These are phyloP conservation scores for Pseudocercospora crystallina DNA, from an alignment of 2,329 filamentous ascomycete genomes.

Conservation along the genomic window DNA sequence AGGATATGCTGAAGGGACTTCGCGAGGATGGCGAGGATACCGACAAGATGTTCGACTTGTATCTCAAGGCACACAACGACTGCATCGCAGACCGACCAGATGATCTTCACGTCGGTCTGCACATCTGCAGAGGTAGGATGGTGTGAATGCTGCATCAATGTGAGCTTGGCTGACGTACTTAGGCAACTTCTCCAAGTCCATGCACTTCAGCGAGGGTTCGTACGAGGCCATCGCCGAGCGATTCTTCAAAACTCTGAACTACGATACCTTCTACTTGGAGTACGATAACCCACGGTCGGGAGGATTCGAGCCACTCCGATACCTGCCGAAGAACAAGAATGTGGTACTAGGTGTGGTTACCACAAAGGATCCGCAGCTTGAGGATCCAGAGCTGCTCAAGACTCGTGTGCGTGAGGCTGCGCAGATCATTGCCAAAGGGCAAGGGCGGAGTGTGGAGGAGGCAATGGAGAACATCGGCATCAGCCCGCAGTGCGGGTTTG, in stretches of 20 bases:
- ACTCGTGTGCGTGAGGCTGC: conserved; percentile 36
- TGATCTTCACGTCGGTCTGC: conserved; percentile 39
- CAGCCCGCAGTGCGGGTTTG: conserved; percentile 41
- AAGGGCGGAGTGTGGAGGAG: conserved; percentile 36
- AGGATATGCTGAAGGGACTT: conserved; percentile 37
- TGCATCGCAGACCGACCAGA: conserved; percentile 36
- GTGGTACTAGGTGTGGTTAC: conserved; percentile 41
- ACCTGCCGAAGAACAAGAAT: conserved; percentile 40
- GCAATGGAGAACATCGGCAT: conserved; percentile 41
- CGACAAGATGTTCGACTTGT: conserved; percentile 38
- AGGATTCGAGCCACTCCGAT: conserved; percentile 41
- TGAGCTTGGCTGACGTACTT: conserved; percentile 1
- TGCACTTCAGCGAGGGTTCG: conserved; percentile 40
- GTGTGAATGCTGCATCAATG: neutral
- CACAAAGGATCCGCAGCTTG: conserved; percentile 39
- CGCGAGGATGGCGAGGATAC: conserved; percentile 38
- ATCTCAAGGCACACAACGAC: conserved; percentile 40
- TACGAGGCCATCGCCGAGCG: conserved; percentile 40
- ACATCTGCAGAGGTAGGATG: conserved; percentile 38
- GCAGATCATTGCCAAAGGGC: conserved; percentile 39
- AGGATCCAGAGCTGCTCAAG: conserved; percentile 37
- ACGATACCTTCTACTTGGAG: conserved; percentile 43
- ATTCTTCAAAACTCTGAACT: conserved; percentile 41
- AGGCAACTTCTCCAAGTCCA: conserved; percentile 41
- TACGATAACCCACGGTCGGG: conserved; percentile 41